phyloP scores from a whole-genome alignment of 2,329 filamentous ascomycete species.

The Aspergillus udagawae region DNA sequence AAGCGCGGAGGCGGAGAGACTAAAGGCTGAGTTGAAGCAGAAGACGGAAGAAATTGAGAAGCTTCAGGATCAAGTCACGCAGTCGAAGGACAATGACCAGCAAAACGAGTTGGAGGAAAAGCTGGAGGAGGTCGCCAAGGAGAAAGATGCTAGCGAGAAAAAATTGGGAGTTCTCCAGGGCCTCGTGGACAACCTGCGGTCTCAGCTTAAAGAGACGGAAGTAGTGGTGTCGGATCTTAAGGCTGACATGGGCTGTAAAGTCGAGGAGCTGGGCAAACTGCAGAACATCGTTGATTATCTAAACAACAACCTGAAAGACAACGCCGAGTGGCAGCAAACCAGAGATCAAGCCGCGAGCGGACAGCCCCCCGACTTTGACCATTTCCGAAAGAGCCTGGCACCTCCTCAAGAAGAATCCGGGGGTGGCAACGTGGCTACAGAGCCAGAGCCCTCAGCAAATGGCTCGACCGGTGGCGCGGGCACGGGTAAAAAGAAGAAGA shows the following conservation, averaged over 20 bases:
- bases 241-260: conserved; percentile 38
- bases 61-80: conserved; percentile 26
- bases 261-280: conserved; percentile 29
- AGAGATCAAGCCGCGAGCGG: conserved; percentile 32
- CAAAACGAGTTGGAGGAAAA: conserved; percentile 25
- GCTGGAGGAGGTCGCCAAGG: conserved; percentile 32
- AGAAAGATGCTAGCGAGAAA: conserved; percentile 46
- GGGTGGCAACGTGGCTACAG: conserved; percentile 17
- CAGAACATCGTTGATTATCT: conserved; percentile 39
- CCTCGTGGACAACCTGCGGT: conserved; percentile 52
- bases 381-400: conserved; percentile 29
- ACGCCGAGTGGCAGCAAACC: conserved; percentile 31
- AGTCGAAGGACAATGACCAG: conserved; percentile 17
- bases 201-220: conserved; percentile 53
- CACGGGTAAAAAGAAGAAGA: conserved; percentile 67
- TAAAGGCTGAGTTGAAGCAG: conserved; percentile 38
- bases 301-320: conserved; percentile 35
- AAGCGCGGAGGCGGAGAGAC: conserved; percentile 26
- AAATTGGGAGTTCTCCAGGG: conserved; percentile 51
- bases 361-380: conserved; percentile 31
- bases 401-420: conserved; percentile 20
- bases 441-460: conserved; percentile 16
- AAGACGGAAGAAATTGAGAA: conserved; percentile 38
- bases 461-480: conserved; percentile 23
- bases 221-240: conserved; percentile 45